A percentile compares a stretch with the other conserved stretches of the same genome.
Evolutionary conservation across 805 yeast species (phyloP).

Genomic region (Zygosaccharomyces rouxii): DNA sequence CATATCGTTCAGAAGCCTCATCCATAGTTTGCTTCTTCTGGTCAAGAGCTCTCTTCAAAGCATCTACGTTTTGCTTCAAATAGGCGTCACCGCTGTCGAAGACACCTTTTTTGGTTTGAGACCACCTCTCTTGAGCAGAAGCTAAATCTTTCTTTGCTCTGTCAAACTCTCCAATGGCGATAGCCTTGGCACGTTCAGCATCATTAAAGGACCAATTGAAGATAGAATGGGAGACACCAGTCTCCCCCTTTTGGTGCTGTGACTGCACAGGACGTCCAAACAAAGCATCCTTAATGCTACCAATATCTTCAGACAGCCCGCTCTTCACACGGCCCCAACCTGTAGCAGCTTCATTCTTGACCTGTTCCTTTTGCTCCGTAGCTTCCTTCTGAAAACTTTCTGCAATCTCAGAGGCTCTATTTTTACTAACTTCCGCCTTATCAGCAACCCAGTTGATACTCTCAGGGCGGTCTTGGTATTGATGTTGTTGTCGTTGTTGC

Average conservation of each 20-base stretch:
- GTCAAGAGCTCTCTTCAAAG: slow-evolving; percentile 16
- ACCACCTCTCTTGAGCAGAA: slow-evolving; percentile 16
- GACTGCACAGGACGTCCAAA: slow-evolving; percentile 6
- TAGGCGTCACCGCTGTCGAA: slow-evolving; percentile 19
- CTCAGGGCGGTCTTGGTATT: background rate
- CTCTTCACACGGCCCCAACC: slow-evolving; percentile 16
- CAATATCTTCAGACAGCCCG: slow-evolving; percentile 13
- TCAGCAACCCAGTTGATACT: slow-evolving; percentile 12
- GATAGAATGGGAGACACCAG: slow-evolving; percentile 23
- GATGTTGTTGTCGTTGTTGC: background rate
- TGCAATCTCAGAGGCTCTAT: slow-evolving; percentile 10
- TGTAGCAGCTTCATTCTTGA: slow-evolving; percentile 7
- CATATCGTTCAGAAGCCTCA: slow-evolving; percentile 21
- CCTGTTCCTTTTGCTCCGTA: slow-evolving; percentile 6
- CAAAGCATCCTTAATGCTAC: slow-evolving; percentile 17
- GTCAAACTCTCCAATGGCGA: slow-evolving; percentile 31
- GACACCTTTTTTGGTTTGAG: slow-evolving; percentile 17
- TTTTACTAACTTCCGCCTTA: slow-evolving; percentile 9
- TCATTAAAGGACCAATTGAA: slow-evolving; percentile 30
- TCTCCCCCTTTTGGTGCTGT: slow-evolving; percentile 11
- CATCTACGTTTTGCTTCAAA: slow-evolving; percentile 18
- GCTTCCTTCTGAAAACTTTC: slow-evolving; percentile 7
- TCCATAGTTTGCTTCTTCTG: slow-evolving; percentile 19
- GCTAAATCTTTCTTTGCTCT: slow-evolving; percentile 27
- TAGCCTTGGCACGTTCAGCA: slow-evolving; percentile 29